Percentiles rank a stretch among this genome's conserved stretches.
phyloP scores from a whole-genome alignment of 352 stramenopile species.

The Blastocystis sp. region DNA sequence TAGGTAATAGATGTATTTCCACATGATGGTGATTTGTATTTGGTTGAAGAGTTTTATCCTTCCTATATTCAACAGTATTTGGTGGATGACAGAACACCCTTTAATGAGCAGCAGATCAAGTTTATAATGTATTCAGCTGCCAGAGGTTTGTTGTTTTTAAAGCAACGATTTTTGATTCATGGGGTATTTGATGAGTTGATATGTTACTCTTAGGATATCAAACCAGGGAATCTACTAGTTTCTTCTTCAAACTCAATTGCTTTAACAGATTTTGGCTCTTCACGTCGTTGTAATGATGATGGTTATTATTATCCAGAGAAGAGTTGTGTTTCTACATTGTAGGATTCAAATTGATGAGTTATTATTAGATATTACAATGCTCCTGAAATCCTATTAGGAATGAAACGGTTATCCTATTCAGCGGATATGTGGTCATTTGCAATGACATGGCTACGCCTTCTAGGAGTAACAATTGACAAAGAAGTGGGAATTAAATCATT shows the following conservation, averaged over 20 bases:
- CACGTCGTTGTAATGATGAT: not conserved
- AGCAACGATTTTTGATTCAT: slow-evolving; percentile 22
- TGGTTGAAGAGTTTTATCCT: slow-evolving; percentile 59
- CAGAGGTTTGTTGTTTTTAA: slow-evolving; percentile 44
- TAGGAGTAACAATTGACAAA: not conserved
- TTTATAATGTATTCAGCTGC: slow-evolving; percentile 52
- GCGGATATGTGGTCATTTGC: slow-evolving; percentile 48
- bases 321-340: slow-evolving; percentile 51
- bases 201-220: slow-evolving; percentile 14
- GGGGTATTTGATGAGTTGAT: not conserved
- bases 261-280: slow-evolving; percentile 30
- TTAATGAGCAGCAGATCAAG: slow-evolving; percentile 60
- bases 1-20: slow-evolving; percentile 64
- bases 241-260: not conserved
- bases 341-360: not conserved
- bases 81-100: not conserved
- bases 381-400: slow-evolving; percentile 42
- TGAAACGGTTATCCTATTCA: not conserved
- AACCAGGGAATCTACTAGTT: slow-evolving; percentile 46
- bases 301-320: not conserved
- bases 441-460: slow-evolving; percentile 36
- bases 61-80: slow-evolving; percentile 65
- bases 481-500: not conserved
- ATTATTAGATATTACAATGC: slow-evolving; percentile 44
- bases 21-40: slow-evolving; percentile 49